phyloP scores from a whole-genome alignment of 2,329 filamentous ascomycete species.

The Scopulariopsis brevicaulis region DNA sequence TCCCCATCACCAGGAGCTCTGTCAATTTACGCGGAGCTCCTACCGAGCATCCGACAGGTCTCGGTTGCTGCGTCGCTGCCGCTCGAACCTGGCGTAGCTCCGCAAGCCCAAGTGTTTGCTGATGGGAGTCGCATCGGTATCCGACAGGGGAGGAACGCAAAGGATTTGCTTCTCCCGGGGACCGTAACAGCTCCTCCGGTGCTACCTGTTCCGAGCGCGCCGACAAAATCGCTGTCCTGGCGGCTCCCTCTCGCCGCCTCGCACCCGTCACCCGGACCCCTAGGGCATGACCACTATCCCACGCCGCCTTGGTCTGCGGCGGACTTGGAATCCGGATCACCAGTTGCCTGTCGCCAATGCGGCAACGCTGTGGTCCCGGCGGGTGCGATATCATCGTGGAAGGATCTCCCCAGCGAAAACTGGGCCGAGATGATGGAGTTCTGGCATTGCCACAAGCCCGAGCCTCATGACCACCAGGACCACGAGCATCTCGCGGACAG shows the following conservation, averaged over 20 bases:
- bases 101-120: constrained; percentile 28
- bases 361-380: constrained; percentile 21
- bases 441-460: constrained; percentile 97
- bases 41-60: constrained; percentile 53
- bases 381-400: constrained; percentile 52
- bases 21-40: constrained; percentile 50
- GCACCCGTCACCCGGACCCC: neutral
- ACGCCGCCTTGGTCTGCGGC: constrained; percentile 44
- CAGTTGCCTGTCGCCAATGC: constrained; percentile 32
- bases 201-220: constrained; percentile 24
- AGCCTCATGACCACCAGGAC: constrained; percentile 28
- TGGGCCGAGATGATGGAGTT: constrained; percentile 99
- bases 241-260: constrained; percentile 31
- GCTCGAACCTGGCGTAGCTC: constrained; percentile 28
- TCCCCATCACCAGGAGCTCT: neutral
- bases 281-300: constrained; percentile 19
- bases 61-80: constrained; percentile 43
- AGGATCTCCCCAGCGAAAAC: constrained; percentile 87
- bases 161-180: constrained; percentile 29
- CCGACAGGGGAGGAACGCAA: constrained; percentile 27
- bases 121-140: constrained; percentile 34
- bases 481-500: constrained; percentile 44
- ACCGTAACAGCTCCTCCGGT: constrained; percentile 19
- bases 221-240: constrained; percentile 33
- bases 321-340: constrained; percentile 27